Conservation (phyloP, 495 filamentous ascomycete genomes). For the Penicillium canescens region DNA sequence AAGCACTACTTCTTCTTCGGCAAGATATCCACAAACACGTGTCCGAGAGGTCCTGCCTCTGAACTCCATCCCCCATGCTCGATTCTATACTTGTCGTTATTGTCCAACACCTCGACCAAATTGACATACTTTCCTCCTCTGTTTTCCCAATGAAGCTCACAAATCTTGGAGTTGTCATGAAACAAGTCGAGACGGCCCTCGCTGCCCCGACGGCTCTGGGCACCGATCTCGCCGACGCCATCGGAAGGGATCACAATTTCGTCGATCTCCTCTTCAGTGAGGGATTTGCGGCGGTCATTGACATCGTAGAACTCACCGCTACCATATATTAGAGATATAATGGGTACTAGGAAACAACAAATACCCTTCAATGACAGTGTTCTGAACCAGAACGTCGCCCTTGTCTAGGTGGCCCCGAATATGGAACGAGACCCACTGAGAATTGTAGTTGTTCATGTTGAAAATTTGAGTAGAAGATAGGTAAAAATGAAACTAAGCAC, state of each 20-base stretch:
- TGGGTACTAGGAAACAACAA: not conserved
- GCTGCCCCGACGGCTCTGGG: constrained; percentile 36
- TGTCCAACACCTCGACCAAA: constrained; percentile 34
- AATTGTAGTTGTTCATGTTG: constrained; percentile 25
- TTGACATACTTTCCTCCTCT: constrained; percentile 25
- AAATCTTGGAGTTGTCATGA: constrained; percentile 38
- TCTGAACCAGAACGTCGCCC: constrained; percentile 30
- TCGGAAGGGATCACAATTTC: constrained; percentile 31
- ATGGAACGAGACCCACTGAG: constrained; percentile 41
- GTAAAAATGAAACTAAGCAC: not conserved
- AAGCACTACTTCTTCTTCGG: constrained; percentile 24
- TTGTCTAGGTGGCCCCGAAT: constrained; percentile 37
- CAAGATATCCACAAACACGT: constrained; percentile 37
- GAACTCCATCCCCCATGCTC: constrained; percentile 40
- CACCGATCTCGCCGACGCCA: constrained; percentile 39
- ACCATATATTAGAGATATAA: not conserved
- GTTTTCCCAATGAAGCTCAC: constrained; percentile 45
- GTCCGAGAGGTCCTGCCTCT: constrained; percentile 36
- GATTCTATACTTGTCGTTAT: constrained; percentile 31
- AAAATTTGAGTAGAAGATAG: not conserved
- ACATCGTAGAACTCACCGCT: constrained; percentile 39
- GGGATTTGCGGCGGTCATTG: constrained; percentile 23
- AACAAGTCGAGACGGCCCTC: constrained; percentile 41
- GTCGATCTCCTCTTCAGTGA: constrained; percentile 40
- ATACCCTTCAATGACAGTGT: constrained; percentile 38